Percentiles rank a stretch among this genome's conserved stretches.
Evolutionary conservation across 805 yeast species (phyloP).

Genomic region (Kurtzmaniella fragi): DNA sequence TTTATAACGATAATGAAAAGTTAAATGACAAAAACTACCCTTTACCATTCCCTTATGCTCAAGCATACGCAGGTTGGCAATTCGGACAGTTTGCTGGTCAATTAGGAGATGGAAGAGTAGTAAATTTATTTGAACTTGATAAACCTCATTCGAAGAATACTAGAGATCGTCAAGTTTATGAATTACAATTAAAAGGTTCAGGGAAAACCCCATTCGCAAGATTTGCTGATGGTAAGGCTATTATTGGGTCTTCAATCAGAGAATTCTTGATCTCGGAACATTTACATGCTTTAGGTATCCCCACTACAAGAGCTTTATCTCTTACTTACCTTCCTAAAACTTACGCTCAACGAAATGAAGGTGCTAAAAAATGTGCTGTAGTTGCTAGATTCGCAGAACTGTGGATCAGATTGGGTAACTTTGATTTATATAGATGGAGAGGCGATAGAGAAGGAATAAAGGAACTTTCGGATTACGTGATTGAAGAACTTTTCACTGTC

Average conservation of each 20-base stretch:
- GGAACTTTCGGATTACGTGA: slow-evolving; percentile 65
- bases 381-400: slow-evolving; percentile 77
- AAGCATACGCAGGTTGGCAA: slow-evolving; percentile 94
- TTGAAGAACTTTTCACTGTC: slow-evolving; percentile 54
- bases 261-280: slow-evolving; percentile 86
- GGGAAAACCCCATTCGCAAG: slow-evolving; percentile 90
- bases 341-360: slow-evolving; percentile 60
- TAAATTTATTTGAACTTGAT: slow-evolving; percentile 68
- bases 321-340: slow-evolving; percentile 70
- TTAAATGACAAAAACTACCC: slow-evolving; percentile 12
- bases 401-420: slow-evolving; percentile 87
- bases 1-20: slow-evolving; percentile 22
- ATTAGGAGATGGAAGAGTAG: slow-evolving; percentile 91
- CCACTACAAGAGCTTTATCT: slow-evolving; percentile 79
- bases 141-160: slow-evolving; percentile 18
- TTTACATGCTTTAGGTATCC: slow-evolving; percentile 74
- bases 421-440: slow-evolving; percentile 75
- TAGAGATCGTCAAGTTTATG: slow-evolving; percentile 37
- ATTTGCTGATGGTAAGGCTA: slow-evolving; percentile 97
- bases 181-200: slow-evolving; percentile 84
- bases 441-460: slow-evolving; percentile 62
- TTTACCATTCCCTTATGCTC: slow-evolving; percentile 72
- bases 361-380: slow-evolving; percentile 75
- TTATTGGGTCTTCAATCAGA: slow-evolving; percentile 77
- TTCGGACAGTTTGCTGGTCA: slow-evolving; percentile 97